Conservation (phyloP, 164 flowering plant species). For the Tetrastigma voinierianum region DNA sequence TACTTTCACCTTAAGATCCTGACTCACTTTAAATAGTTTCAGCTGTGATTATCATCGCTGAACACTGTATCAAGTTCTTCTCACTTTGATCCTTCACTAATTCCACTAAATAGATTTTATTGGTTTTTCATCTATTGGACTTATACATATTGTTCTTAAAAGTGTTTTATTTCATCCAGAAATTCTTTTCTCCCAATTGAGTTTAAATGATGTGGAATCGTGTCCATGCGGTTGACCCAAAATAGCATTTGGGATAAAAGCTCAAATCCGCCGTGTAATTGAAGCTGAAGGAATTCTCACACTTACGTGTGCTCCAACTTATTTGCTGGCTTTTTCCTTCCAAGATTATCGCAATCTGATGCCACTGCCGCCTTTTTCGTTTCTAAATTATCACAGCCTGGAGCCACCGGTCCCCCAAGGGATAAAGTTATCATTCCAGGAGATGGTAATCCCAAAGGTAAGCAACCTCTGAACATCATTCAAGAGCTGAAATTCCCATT, state of each 20-base stretch:
- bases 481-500: too few species aligned
- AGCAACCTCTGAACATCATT: neutral
- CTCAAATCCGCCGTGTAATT: constrained; percentile 24
- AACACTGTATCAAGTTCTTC: too few species aligned
- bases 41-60: too few species aligned
- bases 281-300: constrained; percentile 37
- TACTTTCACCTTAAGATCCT: too few species aligned
- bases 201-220: constrained; percentile 41
- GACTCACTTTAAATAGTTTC: too few species aligned
- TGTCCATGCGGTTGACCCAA: constrained; percentile 34
- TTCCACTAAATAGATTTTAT: too few species aligned
- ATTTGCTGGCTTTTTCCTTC: constrained; percentile 14
- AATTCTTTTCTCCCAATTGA: constrained; percentile 44
- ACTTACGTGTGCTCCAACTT: constrained; percentile 21
- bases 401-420: constrained; percentile 16
- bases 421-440: constrained; percentile 21
- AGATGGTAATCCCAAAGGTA: constrained; percentile 22
- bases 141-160: too few species aligned
- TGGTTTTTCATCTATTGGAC: too few species aligned
- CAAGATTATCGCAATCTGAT: too few species aligned
- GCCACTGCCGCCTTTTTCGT: too few species aligned
- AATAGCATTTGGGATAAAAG: constrained; percentile 25
- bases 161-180: constrained; percentile 17
- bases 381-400: constrained; percentile 9
- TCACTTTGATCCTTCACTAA: too few species aligned